Base-by-base conservation (phyloP, 2,329 filamentous ascomycete genomes). In the Penicillium paneum region DNA sequence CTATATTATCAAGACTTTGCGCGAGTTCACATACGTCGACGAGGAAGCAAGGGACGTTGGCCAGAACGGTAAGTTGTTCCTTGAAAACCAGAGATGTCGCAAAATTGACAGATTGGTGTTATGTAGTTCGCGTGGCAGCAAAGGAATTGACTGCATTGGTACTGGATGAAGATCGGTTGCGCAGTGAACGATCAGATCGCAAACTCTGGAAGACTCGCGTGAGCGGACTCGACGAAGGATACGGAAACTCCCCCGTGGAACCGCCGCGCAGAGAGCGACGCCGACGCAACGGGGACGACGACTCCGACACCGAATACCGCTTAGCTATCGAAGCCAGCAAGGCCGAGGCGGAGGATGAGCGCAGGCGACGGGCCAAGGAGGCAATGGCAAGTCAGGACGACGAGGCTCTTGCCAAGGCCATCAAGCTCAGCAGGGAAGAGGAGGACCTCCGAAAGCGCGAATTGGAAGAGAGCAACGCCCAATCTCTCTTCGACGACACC, bases 151-250 rank as follows among this genome's bases (percentile, higher is more conserved):
- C 93, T 0, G 85, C 91, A 15, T 80, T 99, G 56, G 89, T 99
- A 63, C 78, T 95, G 68, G 94, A 99, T 71, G 94, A 99, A 74
- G 94, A 97, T 67, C 85, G 94, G 68, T 77, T 99, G 66, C 88
- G 92, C 63, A 87, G 86, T 59, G 94, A 99, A 78, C 87, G 94
- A 68, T 90, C 85, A 67, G 94, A 97, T 72, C 85, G 94, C 53
- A 96, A 91, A 72, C 85, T 89, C 2, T 99, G 94, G 94, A 99
- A 99, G 76, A 96, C 92, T 49, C 89, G 94, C 56, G 94, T 99
- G 34, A 91, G 87, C 31, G 94, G 94, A 19, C 86, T 97, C 40
- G 94, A 97, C 62, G 93, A 97, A 69, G 84, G 76, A 5, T 74
- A 76, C 49, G 72, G 74, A 48, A 76, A 77, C 12, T 72, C 76